Evolutionary conservation across 306 rosid species (phyloP).

Genomic region (Vigna unguiculata): DNA sequence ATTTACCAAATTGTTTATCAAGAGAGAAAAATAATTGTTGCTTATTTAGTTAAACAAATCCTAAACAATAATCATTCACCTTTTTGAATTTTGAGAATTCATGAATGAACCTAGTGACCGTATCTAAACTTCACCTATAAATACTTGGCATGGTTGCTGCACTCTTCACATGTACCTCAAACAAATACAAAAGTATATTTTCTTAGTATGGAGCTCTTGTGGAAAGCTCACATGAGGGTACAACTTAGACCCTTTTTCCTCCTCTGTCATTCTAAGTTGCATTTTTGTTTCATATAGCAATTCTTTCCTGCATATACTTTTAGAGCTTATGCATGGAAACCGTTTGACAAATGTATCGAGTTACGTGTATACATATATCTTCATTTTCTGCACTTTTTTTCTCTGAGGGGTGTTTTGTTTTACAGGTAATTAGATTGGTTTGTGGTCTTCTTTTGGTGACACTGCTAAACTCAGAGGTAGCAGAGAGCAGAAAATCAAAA

Average conservation of each 20-base stretch:
- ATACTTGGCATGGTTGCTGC: constrained; percentile 38
- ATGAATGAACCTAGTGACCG: constrained; percentile 11
- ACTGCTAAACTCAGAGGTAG: constrained; percentile 50
- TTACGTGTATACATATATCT: not conserved
- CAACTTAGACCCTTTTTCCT: constrained; percentile 37
- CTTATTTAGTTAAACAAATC: constrained; percentile 27
- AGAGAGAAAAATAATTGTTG: not conserved
- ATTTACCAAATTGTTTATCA: constrained; percentile 26
- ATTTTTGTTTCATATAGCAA: not conserved
- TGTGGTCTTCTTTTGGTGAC: constrained; percentile 47
- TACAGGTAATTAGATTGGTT: constrained; percentile 44
- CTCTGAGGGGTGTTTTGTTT: constrained; percentile 10
- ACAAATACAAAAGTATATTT: constrained; percentile 43
- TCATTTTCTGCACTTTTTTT: not conserved
- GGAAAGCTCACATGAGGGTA: constrained; percentile 45
- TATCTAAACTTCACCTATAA: constrained; percentile 42
- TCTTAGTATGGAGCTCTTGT: constrained; percentile 46
- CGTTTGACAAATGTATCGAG: not conserved
- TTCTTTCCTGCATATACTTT: not conserved
- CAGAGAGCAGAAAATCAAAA: constrained; percentile 53
- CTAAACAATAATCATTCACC: not conserved
- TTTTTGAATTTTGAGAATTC: constrained; percentile 36
- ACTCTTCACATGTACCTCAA: constrained; percentile 35
- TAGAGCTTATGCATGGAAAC: not conserved
- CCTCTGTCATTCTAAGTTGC: constrained; percentile 30